Percentiles rank a stretch among this genome's conserved stretches.
These are phyloP conservation scores for Bipolaris sorokiniana DNA, from an alignment of 2,329 filamentous ascomycete genomes.

Conservation along the genomic window DNA sequence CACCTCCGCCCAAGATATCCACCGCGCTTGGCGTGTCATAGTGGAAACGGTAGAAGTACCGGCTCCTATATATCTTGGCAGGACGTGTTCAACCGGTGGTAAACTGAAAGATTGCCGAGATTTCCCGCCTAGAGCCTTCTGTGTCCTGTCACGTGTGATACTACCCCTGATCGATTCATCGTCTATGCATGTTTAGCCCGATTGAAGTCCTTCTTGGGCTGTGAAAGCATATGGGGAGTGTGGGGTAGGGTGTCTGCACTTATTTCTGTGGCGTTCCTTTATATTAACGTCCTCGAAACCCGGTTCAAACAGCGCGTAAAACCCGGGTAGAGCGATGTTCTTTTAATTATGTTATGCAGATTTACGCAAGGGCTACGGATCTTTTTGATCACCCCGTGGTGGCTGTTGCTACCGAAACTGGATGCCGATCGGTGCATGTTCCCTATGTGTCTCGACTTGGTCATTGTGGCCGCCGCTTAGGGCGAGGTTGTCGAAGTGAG, in stretches of 20 bases:
- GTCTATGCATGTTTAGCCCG: conserved; percentile 1
- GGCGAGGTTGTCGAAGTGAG: conserved; percentile 8
- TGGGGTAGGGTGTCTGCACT: conserved; percentile 5
- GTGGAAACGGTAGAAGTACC: conserved; percentile 8
- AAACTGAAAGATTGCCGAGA: conserved; percentile 11
- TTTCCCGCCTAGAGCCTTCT: conserved; percentile 1
- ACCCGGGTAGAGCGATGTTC: conserved; percentile 10
- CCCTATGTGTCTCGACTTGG: conserved; percentile 1
- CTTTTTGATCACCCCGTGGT: background rate
- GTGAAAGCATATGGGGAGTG: conserved; percentile 1
- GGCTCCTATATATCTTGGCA: conserved; percentile 10
- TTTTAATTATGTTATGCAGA: conserved; percentile 12
- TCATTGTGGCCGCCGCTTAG: conserved; percentile 5
- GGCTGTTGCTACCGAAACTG: conserved; percentile 1
- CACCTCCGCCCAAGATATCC: conserved; percentile 7
- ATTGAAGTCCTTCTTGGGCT: background rate
- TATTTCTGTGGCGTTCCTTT: conserved; percentile 9
- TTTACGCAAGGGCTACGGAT: conserved; percentile 5
- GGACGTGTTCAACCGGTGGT: conserved; percentile 9
- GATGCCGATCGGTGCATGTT: background rate
- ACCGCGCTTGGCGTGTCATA: conserved; percentile 8
- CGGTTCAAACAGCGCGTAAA: conserved; percentile 11
- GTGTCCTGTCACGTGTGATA: conserved; percentile 9
- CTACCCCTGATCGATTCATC: background rate
- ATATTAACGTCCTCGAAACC: conserved; percentile 19